Percentiles rank a stretch among this genome's conserved stretches.
Conservation (phyloP, 75 land plant species). For the Pseudotsuga menziesii region DNA sequence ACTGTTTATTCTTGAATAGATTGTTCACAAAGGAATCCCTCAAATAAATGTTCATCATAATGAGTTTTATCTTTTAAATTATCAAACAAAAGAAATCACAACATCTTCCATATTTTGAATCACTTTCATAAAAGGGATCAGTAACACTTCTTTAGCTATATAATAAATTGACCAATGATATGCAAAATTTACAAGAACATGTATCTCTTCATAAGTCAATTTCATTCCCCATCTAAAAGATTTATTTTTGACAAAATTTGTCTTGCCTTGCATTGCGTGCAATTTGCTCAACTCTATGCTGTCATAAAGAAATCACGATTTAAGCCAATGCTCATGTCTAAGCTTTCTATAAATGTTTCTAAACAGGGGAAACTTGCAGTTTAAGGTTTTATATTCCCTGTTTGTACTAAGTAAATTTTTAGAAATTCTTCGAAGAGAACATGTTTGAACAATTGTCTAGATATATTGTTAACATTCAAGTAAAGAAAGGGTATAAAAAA, state of each 20-base stretch:
- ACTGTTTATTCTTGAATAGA: no score
- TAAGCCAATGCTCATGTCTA: background rate
- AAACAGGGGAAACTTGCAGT: background rate
- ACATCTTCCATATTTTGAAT: no score
- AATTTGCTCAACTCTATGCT: background rate
- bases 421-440: background rate
- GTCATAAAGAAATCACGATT: background rate
- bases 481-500: background rate
- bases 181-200: background rate
- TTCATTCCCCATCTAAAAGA: background rate
- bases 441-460: background rate
- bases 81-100: no score
- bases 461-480: no score
- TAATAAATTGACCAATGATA: background rate
- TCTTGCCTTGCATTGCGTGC: background rate
- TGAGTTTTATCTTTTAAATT: no score
- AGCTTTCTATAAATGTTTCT: background rate
- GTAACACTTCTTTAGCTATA: background rate
- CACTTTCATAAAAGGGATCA: no score
- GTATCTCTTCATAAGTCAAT: background rate
- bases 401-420: background rate
- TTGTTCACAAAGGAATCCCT: no score
- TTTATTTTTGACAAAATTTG: background rate
- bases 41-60: no score
- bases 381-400: background rate